Evolutionary conservation across 257 asterid genomes (phyloP).

Genomic region (Anisodus tanguticus): DNA sequence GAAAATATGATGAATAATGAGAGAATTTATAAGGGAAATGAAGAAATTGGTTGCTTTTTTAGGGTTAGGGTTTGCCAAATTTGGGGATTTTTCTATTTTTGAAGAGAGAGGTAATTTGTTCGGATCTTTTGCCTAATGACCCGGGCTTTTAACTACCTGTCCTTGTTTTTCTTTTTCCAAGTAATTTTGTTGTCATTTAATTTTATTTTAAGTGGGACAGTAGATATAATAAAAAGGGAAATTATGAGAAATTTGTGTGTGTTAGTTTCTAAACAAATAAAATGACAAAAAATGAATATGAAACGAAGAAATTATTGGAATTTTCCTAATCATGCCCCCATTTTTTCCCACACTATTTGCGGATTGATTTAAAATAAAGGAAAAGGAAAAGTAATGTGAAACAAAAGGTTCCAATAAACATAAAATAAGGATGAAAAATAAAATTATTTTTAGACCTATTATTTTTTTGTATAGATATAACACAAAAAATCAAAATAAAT

Average conservation of each 20-base stretch:
- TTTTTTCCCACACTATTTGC: background rate
- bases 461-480: too few relatives aligned
- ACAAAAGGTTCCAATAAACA: background rate
- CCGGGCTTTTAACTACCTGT: background rate
- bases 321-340: background rate
- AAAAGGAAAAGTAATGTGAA: background rate
- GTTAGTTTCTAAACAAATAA: background rate
- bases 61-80: background rate
- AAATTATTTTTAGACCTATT: too few relatives aligned
- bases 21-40: background rate
- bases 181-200: too few relatives aligned
- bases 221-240: too few relatives aligned
- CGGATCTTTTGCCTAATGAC: background rate
- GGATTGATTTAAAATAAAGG: background rate
- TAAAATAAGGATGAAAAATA: background rate
- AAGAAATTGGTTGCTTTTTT: background rate
- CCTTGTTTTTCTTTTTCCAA: background rate
- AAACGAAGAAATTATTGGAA: background rate
- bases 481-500: too few relatives aligned
- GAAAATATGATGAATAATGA: background rate
- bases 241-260: background rate
- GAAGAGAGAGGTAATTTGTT: background rate
- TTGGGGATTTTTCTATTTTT: conserved; percentile 13
- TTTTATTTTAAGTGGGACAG: too few relatives aligned
- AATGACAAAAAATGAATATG: background rate